Base-by-base conservation (phyloP, 2,329 filamentous ascomycete genomes). In the Penicillium glabrum region DNA sequence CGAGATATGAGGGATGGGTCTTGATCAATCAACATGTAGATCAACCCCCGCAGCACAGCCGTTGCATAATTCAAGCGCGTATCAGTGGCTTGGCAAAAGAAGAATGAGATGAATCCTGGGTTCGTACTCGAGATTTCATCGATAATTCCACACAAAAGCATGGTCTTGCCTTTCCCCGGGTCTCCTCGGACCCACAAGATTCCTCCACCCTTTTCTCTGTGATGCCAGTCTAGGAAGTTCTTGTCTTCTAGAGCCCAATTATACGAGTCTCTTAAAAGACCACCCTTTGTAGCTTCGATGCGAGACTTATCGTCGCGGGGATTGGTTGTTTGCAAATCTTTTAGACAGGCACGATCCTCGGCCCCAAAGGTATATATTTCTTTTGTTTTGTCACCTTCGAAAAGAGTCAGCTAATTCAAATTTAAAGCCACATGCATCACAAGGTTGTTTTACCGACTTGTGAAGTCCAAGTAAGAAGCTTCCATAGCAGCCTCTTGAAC, bases 11-110 rank as follows among this genome's bases (percentile, higher is more conserved):
- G 68, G 2, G 57, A 60, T 23, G 65, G 66, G 1, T 76, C 61
- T 54, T 77, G 64, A 0, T 54, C 43, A 1, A 76, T 50, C 0
- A 84, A 67, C 11, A 75, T 33, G 41, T 72, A 79, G 0, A 82
- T 68, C 0, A 83, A 67, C 0, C 80, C 77, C 0, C 76, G 72
- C 1, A 83, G 60, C 0, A 81, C 73, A 1, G 77, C 68, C 0
- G 62, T 69, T 0, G 75, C 75, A 46, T 62, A 77, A 56, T 78
- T 80, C 23, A 79, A 43, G 0, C 63, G 54, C 0, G 57, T 23
- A 45, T 80, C 23, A 3, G 41, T 53, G 11, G 41, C 57, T 37
- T 59, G 53, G 44, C 53, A 78, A 57, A 74, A 75, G 58, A 63
- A 75, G 27, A 50, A 59, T 14, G 58, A 23, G 24, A 53, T 33